Evolutionary conservation across 1,139 yeast genomes (phyloP).

Genomic region (Yamadazyma kanchanaburiensis): DNA sequence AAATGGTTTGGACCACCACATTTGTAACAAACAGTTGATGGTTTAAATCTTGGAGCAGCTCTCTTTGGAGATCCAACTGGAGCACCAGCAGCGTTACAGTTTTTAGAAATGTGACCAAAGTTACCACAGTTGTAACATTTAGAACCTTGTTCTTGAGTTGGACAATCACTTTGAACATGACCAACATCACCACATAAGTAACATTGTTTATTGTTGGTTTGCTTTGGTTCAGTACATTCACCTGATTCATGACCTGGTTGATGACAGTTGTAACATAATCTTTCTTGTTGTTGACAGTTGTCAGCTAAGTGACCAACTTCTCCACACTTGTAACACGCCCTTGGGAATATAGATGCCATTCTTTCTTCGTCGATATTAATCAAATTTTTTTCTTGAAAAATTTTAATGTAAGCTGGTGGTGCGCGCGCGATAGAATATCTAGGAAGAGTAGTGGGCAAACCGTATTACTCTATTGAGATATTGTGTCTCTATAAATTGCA

Average conservation of each 20-base stretch:
- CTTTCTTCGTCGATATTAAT: slow-evolving; percentile 5
- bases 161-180: slow-evolving; percentile 68
- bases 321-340: slow-evolving; percentile 91
- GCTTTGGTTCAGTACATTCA: slow-evolving; percentile 85
- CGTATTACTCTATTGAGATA: slow-evolving; percentile 1
- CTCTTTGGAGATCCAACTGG: slow-evolving; percentile 17
- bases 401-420: slow-evolving; percentile 1
- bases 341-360: slow-evolving; percentile 70
- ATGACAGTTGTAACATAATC: slow-evolving; percentile 91
- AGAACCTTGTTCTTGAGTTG: slow-evolving; percentile 47
- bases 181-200: slow-evolving; percentile 80
- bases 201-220: slow-evolving; percentile 81
- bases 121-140: slow-evolving; percentile 61
- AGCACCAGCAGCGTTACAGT: slow-evolving; percentile 48
- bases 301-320: slow-evolving; percentile 91
- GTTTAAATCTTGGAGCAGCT: slow-evolving; percentile 12
- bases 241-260: slow-evolving; percentile 87
- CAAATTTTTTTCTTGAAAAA: slow-evolving; percentile 2
- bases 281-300: slow-evolving; percentile 75
- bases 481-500: slow-evolving; percentile 55
- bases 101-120: slow-evolving; percentile 79
- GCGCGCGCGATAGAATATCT: neutral
- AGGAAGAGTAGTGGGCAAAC: neutral
- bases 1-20: slow-evolving; percentile 94
- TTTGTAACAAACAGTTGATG: slow-evolving; percentile 71